These are phyloP conservation scores for Maudiozyma saulgeensis DNA, from an alignment of 805 yeast genomes.

Conservation along the genomic window DNA sequence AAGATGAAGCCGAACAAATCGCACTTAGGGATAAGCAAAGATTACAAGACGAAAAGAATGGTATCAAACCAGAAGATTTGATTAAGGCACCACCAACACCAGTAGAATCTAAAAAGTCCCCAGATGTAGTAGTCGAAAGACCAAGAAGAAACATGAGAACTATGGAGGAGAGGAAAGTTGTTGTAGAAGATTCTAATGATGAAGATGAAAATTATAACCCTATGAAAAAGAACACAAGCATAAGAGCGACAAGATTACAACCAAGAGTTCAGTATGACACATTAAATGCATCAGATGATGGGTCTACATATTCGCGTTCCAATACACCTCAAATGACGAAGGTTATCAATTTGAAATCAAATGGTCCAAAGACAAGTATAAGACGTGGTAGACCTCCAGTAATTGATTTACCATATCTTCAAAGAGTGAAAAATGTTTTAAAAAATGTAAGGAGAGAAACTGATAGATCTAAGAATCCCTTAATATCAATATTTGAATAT, in stretches of 20 bases:
- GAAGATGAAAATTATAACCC: constrained; percentile 1
- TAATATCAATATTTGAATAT: constrained; percentile 66
- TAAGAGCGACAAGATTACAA: background rate
- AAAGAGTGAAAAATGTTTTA: constrained; percentile 78
- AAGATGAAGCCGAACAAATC: constrained; percentile 8
- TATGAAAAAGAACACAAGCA: background rate
- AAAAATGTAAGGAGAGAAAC: constrained; percentile 70
- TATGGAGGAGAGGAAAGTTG: background rate
- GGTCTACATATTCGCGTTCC: background rate
- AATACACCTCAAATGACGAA: constrained; percentile 3
- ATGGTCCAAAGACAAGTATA: constrained; percentile 22
- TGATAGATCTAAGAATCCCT: constrained; percentile 37
- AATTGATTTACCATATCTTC: constrained; percentile 50
- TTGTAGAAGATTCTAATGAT: background rate
- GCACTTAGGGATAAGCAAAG: constrained; percentile 3
- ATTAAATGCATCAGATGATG: background rate
- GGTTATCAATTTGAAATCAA: constrained; percentile 1
- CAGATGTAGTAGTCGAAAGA: background rate
- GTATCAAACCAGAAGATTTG: background rate
- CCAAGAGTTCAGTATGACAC: background rate
- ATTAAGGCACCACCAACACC: background rate
- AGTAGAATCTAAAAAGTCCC: background rate
- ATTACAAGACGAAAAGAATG: constrained; percentile 3
- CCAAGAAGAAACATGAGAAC: background rate
- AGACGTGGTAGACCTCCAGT: constrained; percentile 32